Percentiles rank a stretch among this genome's conserved stretches.
Evolutionary conservation across 2,329 filamentous ascomycete genomes (phyloP).

Genomic region (Colletotrichum kahawae): DNA sequence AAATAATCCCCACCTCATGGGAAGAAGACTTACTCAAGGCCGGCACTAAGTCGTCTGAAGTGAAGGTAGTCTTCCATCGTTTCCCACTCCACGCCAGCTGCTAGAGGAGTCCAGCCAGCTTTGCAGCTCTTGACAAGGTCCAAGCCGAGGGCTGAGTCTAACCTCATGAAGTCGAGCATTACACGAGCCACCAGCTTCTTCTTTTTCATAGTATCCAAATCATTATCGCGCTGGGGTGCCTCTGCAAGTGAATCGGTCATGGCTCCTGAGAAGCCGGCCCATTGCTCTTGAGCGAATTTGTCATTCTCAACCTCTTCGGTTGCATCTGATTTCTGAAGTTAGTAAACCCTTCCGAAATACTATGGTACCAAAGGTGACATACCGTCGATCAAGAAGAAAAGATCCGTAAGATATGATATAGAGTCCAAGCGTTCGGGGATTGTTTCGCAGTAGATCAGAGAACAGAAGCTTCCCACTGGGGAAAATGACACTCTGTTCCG

Average conservation of each 20-base stretch:
- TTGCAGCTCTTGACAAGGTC: not conserved
- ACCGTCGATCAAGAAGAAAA: not conserved
- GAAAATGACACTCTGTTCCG: not conserved
- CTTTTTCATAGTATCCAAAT: not conserved
- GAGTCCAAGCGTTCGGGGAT: not conserved
- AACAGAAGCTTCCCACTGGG: not conserved
- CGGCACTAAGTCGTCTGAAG: not conserved
- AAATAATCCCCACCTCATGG: fast-evolving
- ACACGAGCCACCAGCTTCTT: not conserved
- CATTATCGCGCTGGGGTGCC: not conserved
- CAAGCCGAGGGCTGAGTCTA: not conserved
- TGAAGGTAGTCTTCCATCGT: not conserved
- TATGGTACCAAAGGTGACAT: not conserved
- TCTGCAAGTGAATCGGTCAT: not conserved
- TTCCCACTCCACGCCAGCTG: not conserved
- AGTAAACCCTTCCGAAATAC: not conserved
- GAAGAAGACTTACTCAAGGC: not conserved
- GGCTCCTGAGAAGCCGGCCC: not conserved
- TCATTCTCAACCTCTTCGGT: not conserved
- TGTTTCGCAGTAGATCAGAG: not conserved
- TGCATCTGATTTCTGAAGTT: not conserved
- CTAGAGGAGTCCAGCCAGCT: not conserved
- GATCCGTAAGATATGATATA: not conserved
- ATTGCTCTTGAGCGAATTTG: not conserved
- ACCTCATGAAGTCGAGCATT: not conserved